These are phyloP conservation scores for Salix exigua DNA, from an alignment of 345 rosid genomes.

Conservation along the genomic window DNA sequence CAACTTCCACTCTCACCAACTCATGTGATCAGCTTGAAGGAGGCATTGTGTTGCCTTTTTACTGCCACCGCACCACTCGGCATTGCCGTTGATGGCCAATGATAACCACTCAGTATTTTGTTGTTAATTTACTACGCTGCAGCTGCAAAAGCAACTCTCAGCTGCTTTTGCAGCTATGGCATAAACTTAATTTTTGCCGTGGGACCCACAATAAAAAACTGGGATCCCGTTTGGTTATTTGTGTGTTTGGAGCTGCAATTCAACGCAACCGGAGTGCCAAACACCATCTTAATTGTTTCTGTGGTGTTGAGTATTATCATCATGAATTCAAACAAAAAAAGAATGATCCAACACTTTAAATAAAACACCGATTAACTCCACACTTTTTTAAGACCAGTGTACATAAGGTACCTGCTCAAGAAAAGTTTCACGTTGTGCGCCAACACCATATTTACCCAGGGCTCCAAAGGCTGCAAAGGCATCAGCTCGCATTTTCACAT, in stretches of 20 bases:
- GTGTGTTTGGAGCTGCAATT: no score
- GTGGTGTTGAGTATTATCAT: no score
- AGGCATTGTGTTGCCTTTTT: conserved; percentile 24
- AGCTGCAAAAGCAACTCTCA: no score
- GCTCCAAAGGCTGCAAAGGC: conserved; percentile 92
- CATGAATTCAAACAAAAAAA: no score
- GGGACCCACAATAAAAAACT: no score
- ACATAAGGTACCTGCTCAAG: conserved; percentile 71
- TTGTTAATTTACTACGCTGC: no score
- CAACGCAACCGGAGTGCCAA: no score
- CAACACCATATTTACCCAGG: conserved; percentile 67
- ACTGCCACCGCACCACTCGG: not conserved
- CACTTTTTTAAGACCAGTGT: not conserved
- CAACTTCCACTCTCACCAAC: not conserved
- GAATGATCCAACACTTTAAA: no score
- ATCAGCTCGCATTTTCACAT: conserved; percentile 74
- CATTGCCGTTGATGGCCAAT: conserved; percentile 20
- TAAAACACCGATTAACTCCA: not conserved
- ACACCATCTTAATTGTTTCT: no score
- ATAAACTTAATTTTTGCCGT: no score
- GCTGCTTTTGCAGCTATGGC: no score
- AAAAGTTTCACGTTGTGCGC: conserved; percentile 64
- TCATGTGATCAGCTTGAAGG: conserved; percentile 21
- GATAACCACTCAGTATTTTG: conserved; percentile 11
- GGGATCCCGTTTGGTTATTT: no score